Percentiles rank a stretch among this genome's conserved stretches.
Conservation (phyloP, 768 basidiomycete genomes). For the Hericium coralloides region DNA sequence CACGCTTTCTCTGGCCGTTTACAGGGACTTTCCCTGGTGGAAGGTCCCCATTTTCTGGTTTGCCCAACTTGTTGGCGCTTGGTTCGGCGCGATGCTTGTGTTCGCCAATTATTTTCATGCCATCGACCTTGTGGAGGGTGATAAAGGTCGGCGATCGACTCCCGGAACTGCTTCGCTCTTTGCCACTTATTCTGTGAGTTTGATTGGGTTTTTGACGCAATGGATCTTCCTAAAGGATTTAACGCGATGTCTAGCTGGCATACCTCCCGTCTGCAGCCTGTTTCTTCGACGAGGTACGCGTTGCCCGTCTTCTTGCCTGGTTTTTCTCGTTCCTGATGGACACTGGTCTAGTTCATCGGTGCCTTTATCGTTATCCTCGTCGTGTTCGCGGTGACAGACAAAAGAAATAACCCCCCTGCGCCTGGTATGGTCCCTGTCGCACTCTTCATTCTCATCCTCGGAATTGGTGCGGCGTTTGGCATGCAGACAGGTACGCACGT, state of each 20-base stretch:
- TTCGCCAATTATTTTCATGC: conserved; percentile 64
- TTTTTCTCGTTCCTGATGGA: not conserved
- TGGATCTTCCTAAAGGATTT: not conserved
- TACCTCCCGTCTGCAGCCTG: conserved; percentile 26
- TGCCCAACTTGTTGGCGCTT: conserved; percentile 52
- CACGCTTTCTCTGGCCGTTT: conserved; percentile 58
- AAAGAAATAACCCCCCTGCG: conserved; percentile 38
- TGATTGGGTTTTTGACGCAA: too few relatives aligned
- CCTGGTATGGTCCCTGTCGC: conserved; percentile 28
- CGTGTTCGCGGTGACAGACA: conserved; percentile 46
- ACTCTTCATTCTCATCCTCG: conserved; percentile 48
- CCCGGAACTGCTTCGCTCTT: conserved; percentile 46
- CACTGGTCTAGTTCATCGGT: conserved; percentile 33
- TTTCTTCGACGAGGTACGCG: conserved; percentile 38
- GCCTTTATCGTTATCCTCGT: conserved; percentile 45
- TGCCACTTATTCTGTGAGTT: conserved; percentile 45
- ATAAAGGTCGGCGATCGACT: conserved; percentile 42
- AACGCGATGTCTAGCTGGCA: not conserved
- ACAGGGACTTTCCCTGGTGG: conserved; percentile 69
- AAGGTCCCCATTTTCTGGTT: conserved; percentile 71
- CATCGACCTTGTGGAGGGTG: conserved; percentile 56
- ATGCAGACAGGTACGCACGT: conserved; percentile 38
- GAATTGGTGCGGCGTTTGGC: conserved; percentile 47
- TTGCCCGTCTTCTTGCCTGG: not conserved
- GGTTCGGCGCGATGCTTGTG: conserved; percentile 46